Conservation (phyloP, 2,329 filamentous ascomycete genomes). For the Ophidiomyces ophidiicola region DNA sequence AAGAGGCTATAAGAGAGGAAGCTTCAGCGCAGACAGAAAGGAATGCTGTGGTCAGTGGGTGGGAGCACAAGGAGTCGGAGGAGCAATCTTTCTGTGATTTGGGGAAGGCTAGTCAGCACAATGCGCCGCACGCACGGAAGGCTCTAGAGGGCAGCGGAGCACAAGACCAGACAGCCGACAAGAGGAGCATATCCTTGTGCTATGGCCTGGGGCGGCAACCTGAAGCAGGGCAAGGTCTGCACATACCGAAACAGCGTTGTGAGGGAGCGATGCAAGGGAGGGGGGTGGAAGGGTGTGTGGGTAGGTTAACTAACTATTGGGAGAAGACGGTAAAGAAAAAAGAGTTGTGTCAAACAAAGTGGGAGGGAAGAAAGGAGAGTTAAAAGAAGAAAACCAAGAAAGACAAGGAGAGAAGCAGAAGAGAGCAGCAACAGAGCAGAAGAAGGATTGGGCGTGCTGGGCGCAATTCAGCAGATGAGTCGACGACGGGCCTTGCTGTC, state of each 20-base stretch:
- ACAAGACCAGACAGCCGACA: no score
- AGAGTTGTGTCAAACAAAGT: slow-evolving; percentile 8
- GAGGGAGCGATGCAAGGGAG: slow-evolving; percentile 10
- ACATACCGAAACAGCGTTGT: not conserved
- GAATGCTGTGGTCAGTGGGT: no score
- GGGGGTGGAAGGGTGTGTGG: not conserved
- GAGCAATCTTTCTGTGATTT: not conserved
- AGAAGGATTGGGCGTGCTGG: slow-evolving; percentile 7
- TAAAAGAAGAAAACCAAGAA: slow-evolving; percentile 15
- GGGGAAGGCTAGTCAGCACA: slow-evolving; percentile 1
- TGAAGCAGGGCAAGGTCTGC: slow-evolving; percentile 2
- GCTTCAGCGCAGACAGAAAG: no score
- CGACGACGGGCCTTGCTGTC: slow-evolving; percentile 8
- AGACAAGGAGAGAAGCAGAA: slow-evolving; percentile 11
- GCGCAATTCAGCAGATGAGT: slow-evolving; percentile 10
- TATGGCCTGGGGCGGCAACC: not conserved
- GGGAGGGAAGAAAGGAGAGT: slow-evolving; percentile 6
- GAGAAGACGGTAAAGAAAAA: not conserved
- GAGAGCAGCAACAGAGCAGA: not conserved
- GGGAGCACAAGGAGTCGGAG: not conserved
- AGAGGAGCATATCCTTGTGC: no score
- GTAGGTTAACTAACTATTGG: no score
- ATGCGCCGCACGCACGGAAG: slow-evolving; percentile 1
- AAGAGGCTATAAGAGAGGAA: no score
- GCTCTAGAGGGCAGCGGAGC: not conserved